phyloP scores from a whole-genome alignment of 106 monocot genomes.

The Dioscorea dumetorum region DNA sequence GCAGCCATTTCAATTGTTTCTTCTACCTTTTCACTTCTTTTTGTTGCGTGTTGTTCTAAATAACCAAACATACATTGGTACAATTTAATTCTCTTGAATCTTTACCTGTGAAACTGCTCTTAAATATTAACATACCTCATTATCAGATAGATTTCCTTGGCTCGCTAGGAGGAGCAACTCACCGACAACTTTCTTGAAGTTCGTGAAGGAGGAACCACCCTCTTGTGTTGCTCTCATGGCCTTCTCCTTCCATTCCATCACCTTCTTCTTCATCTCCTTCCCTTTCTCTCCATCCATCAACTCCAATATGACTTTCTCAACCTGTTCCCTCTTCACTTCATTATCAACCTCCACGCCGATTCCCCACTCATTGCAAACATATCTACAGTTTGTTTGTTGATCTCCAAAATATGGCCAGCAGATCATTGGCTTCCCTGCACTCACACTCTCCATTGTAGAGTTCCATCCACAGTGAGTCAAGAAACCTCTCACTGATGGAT shows the following conservation, averaged over 20 bases:
- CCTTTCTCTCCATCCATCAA: constrained; percentile 43
- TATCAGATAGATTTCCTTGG: no score
- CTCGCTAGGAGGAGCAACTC: constrained; percentile 1
- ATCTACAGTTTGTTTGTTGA: constrained; percentile 45
- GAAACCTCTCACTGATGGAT: constrained; percentile 34
- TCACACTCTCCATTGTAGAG: constrained; percentile 45
- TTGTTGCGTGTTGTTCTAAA: no score
- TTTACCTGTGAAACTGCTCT: no score
- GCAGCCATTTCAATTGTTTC: no score
- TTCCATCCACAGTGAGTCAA: constrained; percentile 65
- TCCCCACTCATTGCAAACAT: constrained; percentile 36
- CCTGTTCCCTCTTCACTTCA: constrained; percentile 28
- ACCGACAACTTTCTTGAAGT: constrained; percentile 21
- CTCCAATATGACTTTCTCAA: constrained; percentile 33
- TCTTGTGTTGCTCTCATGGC: constrained; percentile 4
- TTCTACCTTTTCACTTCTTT: no score
- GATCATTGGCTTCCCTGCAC: constrained; percentile 34
- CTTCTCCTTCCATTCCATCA: constrained; percentile 26
- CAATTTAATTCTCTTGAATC: no score
- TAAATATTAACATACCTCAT: no score
- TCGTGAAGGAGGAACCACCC: constrained; percentile 22
- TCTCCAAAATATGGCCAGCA: constrained; percentile 50
- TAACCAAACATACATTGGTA: no score
- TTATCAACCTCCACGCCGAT: constrained; percentile 42
- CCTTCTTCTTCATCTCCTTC: constrained; percentile 33